phyloP scores from a whole-genome alignment of 352 stramenopile genomes.

The Globisporangium yorkense region DNA sequence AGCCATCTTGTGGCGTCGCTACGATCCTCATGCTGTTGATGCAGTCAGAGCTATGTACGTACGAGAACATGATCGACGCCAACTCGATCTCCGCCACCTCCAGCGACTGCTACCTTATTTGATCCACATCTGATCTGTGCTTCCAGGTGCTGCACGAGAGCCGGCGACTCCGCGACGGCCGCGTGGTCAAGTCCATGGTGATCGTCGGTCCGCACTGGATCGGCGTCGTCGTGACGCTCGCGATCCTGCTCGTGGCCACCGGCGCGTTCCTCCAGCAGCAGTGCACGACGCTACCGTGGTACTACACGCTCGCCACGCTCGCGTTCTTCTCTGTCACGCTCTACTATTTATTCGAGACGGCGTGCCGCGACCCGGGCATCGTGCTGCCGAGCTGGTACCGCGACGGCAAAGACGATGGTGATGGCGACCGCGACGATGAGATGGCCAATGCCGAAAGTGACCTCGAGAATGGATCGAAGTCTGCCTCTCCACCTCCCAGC shows the following conservation, averaged over 20 bases:
- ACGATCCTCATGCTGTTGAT: not conserved
- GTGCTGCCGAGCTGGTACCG: slow-evolving; percentile 24
- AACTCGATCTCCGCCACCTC: not conserved
- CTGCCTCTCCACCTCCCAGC: not conserved
- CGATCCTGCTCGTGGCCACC: slow-evolving; percentile 54
- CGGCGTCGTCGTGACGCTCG: slow-evolving; percentile 59
- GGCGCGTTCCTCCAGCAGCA: slow-evolving; percentile 62
- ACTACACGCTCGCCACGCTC: slow-evolving; percentile 55
- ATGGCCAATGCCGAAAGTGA: not conserved
- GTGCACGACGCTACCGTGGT: slow-evolving; percentile 35
- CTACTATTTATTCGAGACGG: slow-evolving; percentile 68
- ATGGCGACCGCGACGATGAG: not conserved
- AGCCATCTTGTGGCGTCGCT: not conserved
- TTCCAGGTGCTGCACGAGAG: slow-evolving; percentile 47
- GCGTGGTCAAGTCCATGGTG: slow-evolving; percentile 23
- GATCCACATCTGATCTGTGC: not conserved
- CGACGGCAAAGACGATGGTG: slow-evolving; percentile 14
- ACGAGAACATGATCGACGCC: not conserved
- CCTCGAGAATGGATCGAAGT: not conserved
- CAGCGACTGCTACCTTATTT: not conserved
- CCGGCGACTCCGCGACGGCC: slow-evolving; percentile 19
- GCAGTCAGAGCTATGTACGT: slow-evolving; percentile 23
- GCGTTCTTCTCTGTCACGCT: slow-evolving; percentile 45
- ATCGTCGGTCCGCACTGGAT: slow-evolving; percentile 80
- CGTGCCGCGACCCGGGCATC: slow-evolving; percentile 74